Evolutionary conservation across 208 protist species (phyloP), one percentile per base, ranked within the genome.

Genomic region (Balamuthia mandrillaris): DNA sequence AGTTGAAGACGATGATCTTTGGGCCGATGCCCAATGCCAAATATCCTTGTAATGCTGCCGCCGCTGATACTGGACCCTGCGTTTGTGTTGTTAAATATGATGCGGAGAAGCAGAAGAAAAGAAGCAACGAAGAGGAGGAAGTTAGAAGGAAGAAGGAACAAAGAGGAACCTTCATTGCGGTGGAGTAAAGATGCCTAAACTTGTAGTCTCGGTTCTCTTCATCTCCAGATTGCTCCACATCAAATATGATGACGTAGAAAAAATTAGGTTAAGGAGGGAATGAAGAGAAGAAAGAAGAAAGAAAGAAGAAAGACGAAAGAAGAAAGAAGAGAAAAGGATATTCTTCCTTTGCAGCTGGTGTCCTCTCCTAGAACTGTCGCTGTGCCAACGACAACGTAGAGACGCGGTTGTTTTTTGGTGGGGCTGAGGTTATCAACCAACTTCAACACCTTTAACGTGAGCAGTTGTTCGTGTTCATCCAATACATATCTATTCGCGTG

Each of bases 1-100:
- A 81, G 74, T 81, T 81, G 29, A 49, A 81, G n/a, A 81, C 44
- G 39, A 33, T 52, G 9, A 81, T 81, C 74, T 81, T 81, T n/a
- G 74, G 74, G n/a, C 74, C 74, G 51, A 65, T 42, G 42, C 51
- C 74, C 14, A 81, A 35, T 29, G 63, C 27, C 21, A 81, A 52
- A 29, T 81, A 81, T 12, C 74, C 74, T 39, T 81, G 74, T 12
- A 81, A 31, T 18, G 74, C 58, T 9, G 74, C 74, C 7, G 54
- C 51, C 9, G 74, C 74, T 24, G 74, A 65, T 1, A 81, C 74
- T 3, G 74, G 49, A 18, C 74, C 74, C 41, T 66, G 37, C 60
- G 42, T 66, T 12, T 29, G 60, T 37, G n/a, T n/a, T n/a, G n/a
- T n/a, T n/a, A n/a, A n/a, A n/a, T n/a, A n/a, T n/a, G n/a, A n/a